Conservation (phyloP, 2,329 filamentous ascomycete genomes). For the Falciphora oryzae region DNA sequence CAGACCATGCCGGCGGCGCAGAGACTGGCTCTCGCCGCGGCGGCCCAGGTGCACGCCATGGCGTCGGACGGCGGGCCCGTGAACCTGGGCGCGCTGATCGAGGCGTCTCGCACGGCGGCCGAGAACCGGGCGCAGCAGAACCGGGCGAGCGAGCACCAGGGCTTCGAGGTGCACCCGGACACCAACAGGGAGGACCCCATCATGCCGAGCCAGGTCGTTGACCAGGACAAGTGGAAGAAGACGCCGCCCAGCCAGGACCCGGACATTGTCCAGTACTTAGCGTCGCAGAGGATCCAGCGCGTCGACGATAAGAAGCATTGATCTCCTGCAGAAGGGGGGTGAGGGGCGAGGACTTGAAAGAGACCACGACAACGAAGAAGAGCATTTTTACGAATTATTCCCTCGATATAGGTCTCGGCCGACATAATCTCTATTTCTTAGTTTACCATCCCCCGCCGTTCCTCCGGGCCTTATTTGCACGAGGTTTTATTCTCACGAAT, state of each 20-base stretch:
- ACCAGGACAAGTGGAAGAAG: conserved; percentile 15
- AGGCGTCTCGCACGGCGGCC: conserved; percentile 17
- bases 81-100: conserved; percentile 14
- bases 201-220: conserved; percentile 20
- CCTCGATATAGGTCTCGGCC: background rate
- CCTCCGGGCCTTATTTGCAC: background rate
- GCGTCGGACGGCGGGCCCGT: conserved; percentile 9
- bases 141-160: conserved; percentile 13
- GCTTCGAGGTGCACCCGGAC: conserved; percentile 34
- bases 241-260: conserved; percentile 36
- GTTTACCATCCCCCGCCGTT: background rate
- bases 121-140: conserved; percentile 14
- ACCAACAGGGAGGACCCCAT: conserved; percentile 34
- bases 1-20: conserved; percentile 19
- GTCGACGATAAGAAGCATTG: background rate
- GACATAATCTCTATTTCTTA: background rate
- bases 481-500: background rate
- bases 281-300: background rate
- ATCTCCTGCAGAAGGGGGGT: background rate
- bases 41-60: conserved; percentile 9
- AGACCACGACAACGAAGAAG: background rate
- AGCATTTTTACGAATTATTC: background rate
- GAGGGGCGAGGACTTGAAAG: too few species aligned
- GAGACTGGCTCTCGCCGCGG: conserved; percentile 15
- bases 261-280: conserved; percentile 4